A percentile compares a stretch with the other conserved stretches of the same genome.
phyloP scores from a whole-genome alignment of 805 yeast species.

The Saturnispora quitensis region DNA sequence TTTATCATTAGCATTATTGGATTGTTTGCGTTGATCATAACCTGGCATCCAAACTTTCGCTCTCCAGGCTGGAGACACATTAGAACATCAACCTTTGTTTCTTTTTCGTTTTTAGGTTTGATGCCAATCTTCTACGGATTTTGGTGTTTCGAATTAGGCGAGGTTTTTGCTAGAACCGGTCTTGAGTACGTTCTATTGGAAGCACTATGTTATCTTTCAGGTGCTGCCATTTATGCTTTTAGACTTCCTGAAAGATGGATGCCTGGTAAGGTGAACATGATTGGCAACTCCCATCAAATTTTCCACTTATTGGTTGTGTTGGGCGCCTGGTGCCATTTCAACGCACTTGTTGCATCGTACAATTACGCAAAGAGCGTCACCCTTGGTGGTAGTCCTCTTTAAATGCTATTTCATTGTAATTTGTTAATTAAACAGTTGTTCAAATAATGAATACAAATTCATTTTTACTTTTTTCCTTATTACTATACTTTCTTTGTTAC shows the following conservation, averaged over 20 bases:
- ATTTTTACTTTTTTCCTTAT: not conserved
- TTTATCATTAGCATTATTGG: slow-evolving; percentile 48
- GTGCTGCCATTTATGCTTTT: slow-evolving; percentile 71
- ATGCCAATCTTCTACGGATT: slow-evolving; percentile 58
- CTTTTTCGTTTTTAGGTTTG: slow-evolving; percentile 71
- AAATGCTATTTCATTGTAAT: not conserved
- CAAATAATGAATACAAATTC: not conserved
- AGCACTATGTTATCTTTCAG: slow-evolving; percentile 65
- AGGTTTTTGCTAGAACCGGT: slow-evolving; percentile 42
- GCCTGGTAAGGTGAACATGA: slow-evolving; percentile 58
- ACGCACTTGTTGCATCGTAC: slow-evolving; percentile 51
- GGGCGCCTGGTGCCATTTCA: slow-evolving; percentile 69
- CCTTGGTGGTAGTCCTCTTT: slow-evolving; percentile 5
- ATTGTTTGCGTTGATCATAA: slow-evolving; percentile 47
- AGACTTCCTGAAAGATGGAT: slow-evolving; percentile 65
- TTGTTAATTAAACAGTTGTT: not conserved
- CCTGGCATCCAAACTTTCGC: slow-evolving; percentile 60
- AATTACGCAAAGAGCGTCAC: slow-evolving; percentile 32
- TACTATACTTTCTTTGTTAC: not conserved
- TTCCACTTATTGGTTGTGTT: slow-evolving; percentile 71
- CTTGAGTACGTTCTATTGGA: slow-evolving; percentile 57
- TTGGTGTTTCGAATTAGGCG: slow-evolving; percentile 37
- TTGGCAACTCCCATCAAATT: slow-evolving; percentile 80
- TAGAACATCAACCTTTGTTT: slow-evolving; percentile 69
- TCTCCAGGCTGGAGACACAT: slow-evolving; percentile 63